A percentile compares a stretch with the other conserved stretches of the same genome.
phyloP scores from a whole-genome alignment of 208 protist species.

The Spironucleus salmonicida region DNA sequence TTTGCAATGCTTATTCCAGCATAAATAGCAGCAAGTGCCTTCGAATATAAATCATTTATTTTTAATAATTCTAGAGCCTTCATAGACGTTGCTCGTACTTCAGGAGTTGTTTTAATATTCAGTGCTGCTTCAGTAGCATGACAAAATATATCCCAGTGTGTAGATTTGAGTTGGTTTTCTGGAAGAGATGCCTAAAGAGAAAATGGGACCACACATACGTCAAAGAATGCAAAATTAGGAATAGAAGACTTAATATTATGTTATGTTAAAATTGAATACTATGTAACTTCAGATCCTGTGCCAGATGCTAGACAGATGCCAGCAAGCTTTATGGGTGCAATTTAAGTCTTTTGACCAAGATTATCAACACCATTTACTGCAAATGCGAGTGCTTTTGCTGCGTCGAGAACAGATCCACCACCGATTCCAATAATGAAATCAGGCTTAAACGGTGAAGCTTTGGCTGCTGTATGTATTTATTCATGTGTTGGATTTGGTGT shows the following conservation, averaged over 20 bases:
- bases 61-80: neutral
- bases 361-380: too few species aligned
- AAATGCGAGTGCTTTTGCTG: slow-evolving; percentile 6
- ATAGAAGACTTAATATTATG: slow-evolving; percentile 5
- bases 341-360: neutral
- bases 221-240: neutral
- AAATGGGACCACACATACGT: neutral
- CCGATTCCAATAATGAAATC: slow-evolving; percentile 6
- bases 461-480: too few species aligned
- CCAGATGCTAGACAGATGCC: neutral
- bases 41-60: neutral
- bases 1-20: slow-evolving; percentile 18
- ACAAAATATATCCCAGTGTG: slow-evolving; percentile 7
- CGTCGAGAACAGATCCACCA: slow-evolving; percentile 19
- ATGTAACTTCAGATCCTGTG: slow-evolving; percentile 19
- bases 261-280: slow-evolving; percentile 14
- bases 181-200: neutral
- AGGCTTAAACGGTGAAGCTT: neutral
- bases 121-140: slow-evolving; percentile 4
- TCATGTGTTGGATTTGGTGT: too few species aligned
- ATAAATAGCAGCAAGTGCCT: neutral
- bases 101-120: neutral
- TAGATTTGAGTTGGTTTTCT: neutral
- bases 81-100: neutral
- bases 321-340: neutral